Evolutionary conservation across 352 stramenopile species (phyloP).

Genomic region (Globisporangium viniferum): DNA sequence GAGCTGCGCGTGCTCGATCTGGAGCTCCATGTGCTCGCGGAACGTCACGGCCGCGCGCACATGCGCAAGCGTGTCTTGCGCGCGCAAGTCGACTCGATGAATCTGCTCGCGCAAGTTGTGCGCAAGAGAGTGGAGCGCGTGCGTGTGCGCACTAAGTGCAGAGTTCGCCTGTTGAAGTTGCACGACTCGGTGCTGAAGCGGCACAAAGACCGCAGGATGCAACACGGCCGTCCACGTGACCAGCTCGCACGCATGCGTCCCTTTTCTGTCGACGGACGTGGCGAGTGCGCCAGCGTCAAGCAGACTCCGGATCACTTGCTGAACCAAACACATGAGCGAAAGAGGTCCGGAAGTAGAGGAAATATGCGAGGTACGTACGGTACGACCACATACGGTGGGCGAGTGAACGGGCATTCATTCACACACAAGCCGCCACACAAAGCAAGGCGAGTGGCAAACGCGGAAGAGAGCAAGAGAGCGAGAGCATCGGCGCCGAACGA

Average conservation of each 20-base stretch:
- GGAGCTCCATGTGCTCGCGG: slow-evolving; percentile 21
- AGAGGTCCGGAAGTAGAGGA: background rate
- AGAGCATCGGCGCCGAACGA: background rate
- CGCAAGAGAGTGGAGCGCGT: slow-evolving; percentile 13
- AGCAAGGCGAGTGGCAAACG: no score
- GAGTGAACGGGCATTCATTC: background rate
- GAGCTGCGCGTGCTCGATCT: slow-evolving; percentile 21
- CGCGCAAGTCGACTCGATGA: slow-evolving; percentile 13
- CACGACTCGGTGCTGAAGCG: slow-evolving; percentile 23
- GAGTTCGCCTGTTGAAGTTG: slow-evolving; percentile 26
- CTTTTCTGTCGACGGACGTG: slow-evolving; percentile 30
- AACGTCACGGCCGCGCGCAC: slow-evolving; percentile 21
- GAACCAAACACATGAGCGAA: background rate
- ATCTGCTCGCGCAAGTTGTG: slow-evolving; percentile 7
- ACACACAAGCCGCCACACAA: background rate
- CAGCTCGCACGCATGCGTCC: slow-evolving; percentile 29
- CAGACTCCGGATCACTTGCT: slow-evolving; percentile 27
- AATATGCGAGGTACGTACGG: background rate
- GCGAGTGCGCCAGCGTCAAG: slow-evolving; percentile 27
- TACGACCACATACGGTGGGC: background rate
- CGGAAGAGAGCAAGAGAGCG: background rate
- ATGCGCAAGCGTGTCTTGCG: slow-evolving; percentile 16
- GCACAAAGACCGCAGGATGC: slow-evolving; percentile 29
- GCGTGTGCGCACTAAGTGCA: slow-evolving; percentile 13
- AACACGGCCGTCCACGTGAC: slow-evolving; percentile 31